phyloP scores from a whole-genome alignment of 306 rosid species.

The Cercis canadensis region DNA sequence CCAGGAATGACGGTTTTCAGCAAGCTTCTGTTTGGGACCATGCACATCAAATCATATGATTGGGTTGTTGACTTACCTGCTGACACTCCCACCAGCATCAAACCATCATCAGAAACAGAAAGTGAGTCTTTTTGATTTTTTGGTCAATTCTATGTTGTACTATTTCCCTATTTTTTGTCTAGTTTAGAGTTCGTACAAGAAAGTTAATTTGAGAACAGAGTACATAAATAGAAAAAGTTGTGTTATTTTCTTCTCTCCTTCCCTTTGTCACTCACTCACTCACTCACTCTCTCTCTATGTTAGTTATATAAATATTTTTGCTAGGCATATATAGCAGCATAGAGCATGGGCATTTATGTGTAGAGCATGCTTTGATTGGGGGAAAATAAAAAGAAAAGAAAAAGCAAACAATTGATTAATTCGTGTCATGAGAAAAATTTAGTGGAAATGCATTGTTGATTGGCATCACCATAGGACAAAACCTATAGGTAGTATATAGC shows the following conservation, averaged over 20 bases:
- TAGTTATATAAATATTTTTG: too few relatives aligned
- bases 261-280: too few relatives aligned
- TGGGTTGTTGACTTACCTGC: constrained; percentile 69
- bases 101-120: constrained; percentile 38
- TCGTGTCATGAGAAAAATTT: background rate
- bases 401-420: too few relatives aligned
- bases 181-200: background rate
- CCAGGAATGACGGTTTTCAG: constrained; percentile 99
- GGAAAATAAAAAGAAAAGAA: too few relatives aligned
- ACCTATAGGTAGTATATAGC: background rate
- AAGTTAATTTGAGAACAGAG: constrained; percentile 7
- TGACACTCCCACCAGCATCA: constrained; percentile 40
- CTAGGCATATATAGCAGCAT: too few relatives aligned
- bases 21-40: constrained; percentile 87
- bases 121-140: constrained; percentile 60
- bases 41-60: constrained; percentile 95
- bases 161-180: constrained; percentile 1
- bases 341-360: too few relatives aligned
- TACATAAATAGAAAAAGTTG: constrained; percentile 2
- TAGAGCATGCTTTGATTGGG: too few relatives aligned
- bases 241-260: too few relatives aligned
- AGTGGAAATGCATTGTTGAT: background rate
- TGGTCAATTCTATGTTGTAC: constrained; percentile 8
- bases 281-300: too few relatives aligned
- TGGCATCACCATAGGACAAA: constrained; percentile 13